Base-by-base conservation (phyloP, 768 basidiomycete species). In the Naganishia friedmannii region DNA sequence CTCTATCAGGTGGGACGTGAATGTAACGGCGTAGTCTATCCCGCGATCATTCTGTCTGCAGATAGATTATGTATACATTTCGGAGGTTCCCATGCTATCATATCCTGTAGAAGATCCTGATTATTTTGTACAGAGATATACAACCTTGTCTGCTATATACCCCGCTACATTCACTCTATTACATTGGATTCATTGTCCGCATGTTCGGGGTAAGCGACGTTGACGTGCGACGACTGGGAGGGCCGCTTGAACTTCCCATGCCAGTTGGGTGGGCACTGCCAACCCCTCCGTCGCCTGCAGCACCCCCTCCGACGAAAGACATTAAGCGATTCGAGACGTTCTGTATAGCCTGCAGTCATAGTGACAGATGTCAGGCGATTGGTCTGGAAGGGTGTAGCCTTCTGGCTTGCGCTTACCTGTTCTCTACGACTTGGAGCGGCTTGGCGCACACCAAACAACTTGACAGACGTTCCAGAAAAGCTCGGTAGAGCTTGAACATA, bases 381-480 rank as follows among this genome's bases (percentile, higher is more conserved):
- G 9, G 9, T 31, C 2, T 3, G 2, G 12, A n/a, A 23, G 12
- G 65, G 42, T 9, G 34, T 19, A 21, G 13, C 7, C 12, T 9
- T 19, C n/a, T 26, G 10, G 6, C n/a, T 4, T 29, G 21, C 4
- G 53, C 70, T 37, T 28, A 71, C 70, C 51, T 71, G 70, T 65
- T 71, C 70, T 53, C 70, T 55, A 2, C 70, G 66, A 28, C 63
- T 71, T 13, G 66, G 66, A 17, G 55, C 70, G 23, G 90, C 86
- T 73, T 94, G 92, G 78, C 93, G 94, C 68, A 96, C 91, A 63
- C 93, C 87, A 83, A 97, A 97, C 65, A 97, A 81, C 51, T 90
- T 87, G 32, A 96, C 92, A 58, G 87, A 89, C 17, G 93, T 96
- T 23, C 88, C 86, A 74, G 91, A 91, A 93, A 94, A 97, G 0